Percentiles rank a stretch among this genome's conserved stretches.
Conservation (phyloP, 202 grass and related monocot species). For the Eragrostis tef region DNA sequence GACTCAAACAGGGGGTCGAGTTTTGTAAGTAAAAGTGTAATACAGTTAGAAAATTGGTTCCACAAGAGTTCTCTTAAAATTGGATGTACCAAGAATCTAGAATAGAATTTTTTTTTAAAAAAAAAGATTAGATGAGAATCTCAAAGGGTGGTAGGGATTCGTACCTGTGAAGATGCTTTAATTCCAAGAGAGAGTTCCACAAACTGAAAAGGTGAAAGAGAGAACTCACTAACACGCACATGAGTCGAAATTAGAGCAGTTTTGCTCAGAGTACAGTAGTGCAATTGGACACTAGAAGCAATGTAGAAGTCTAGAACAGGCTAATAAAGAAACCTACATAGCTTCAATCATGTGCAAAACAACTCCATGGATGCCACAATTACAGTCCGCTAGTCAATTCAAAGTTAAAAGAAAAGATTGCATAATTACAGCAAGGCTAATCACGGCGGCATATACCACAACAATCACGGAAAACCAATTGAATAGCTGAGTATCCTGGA, state of each 20-base stretch:
- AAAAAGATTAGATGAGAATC: conserved; percentile 12
- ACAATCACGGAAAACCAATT: neutral
- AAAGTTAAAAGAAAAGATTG: conserved; percentile 8
- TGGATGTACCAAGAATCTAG: neutral
- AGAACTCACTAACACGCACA: conserved; percentile 28
- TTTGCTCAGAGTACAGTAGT: conserved; percentile 1
- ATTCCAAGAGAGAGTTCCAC: conserved; percentile 85
- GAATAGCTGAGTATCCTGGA: neutral
- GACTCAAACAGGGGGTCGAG: neutral
- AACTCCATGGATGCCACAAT: conserved; percentile 7
- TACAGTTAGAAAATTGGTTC: neutral
- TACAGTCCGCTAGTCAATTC: neutral
- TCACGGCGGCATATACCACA: neutral
- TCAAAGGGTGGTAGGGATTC: neutral
- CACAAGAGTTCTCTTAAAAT: conserved; percentile 4
- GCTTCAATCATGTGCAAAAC: neutral
- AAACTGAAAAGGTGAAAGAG: conserved; percentile 69
- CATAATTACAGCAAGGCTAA: neutral
- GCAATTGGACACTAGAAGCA: neutral
- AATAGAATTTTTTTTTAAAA: neutral
- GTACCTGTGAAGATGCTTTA: conserved; percentile 69
- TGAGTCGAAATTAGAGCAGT: neutral
- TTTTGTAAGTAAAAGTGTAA: neutral
- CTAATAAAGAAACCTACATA: neutral
- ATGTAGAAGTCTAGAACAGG: conserved; percentile 25